These are phyloP conservation scores for Piromyces sp. DNA, from an alignment of 192 early-diverging fungal genomes.

Conservation along the genomic window DNA sequence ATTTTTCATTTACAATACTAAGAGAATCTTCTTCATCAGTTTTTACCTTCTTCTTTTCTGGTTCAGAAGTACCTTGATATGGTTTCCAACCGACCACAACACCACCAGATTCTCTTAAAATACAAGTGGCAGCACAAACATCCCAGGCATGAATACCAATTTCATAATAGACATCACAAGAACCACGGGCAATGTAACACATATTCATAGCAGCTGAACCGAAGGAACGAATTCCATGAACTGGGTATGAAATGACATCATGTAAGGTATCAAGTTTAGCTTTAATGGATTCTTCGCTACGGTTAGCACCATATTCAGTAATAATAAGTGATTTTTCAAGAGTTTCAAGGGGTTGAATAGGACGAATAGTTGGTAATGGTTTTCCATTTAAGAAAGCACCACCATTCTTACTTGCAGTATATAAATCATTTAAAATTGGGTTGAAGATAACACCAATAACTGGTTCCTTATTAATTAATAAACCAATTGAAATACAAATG, in stretches of 20 bases:
- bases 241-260: slow-evolving; percentile 35
- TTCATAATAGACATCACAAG: slow-evolving; percentile 83
- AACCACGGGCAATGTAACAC: slow-evolving; percentile 62
- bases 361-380: slow-evolving; percentile 36
- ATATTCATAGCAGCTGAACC: slow-evolving; percentile 67
- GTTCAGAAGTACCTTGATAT: neutral
- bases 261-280: slow-evolving; percentile 50
- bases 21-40: neutral
- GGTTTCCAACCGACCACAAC: slow-evolving; percentile 27
- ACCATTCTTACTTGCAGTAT: slow-evolving; percentile 5
- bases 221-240: slow-evolving; percentile 54
- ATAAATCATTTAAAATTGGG: slow-evolving; percentile 72
- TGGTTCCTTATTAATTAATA: slow-evolving; percentile 51
- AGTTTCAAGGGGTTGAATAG: slow-evolving; percentile 30
- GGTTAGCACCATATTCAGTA: slow-evolving; percentile 71
- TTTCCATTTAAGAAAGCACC: slow-evolving; percentile 49
- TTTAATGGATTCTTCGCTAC: slow-evolving; percentile 30
- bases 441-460: slow-evolving; percentile 83
- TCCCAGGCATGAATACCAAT: slow-evolving; percentile 63
- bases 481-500: slow-evolving; percentile 68
- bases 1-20: slow-evolving; percentile 1
- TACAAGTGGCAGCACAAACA: slow-evolving; percentile 68
- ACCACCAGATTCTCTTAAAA: slow-evolving; percentile 74
- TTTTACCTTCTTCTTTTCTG: slow-evolving; percentile 5
- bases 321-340: slow-evolving; percentile 54